Base-by-base conservation (phyloP, 768 basidiomycete genomes). In the Amanita rubescens region DNA sequence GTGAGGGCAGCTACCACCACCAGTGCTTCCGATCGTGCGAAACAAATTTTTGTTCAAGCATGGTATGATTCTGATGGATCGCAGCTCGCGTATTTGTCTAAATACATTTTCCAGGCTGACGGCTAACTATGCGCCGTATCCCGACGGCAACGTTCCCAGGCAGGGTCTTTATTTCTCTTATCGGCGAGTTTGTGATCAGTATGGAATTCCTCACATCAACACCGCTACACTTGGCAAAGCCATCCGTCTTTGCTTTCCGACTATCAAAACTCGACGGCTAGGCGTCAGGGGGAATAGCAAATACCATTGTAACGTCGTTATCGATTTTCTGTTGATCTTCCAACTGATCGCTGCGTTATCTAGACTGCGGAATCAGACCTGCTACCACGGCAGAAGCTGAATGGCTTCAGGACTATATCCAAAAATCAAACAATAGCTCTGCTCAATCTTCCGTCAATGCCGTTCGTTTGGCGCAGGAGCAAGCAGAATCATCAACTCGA, bases 91-190 rank as follows among this genome's bases (percentile, higher is more conserved):
- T 59, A 49, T 55, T 55, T 50, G 38, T 33, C 47, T 9, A 25
- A 59, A 50, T 53, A 19, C 47, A 20, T 53, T 30, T 39, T 54
- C 45, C 55, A 93, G 90, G 90, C 70, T 93, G 55, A 87, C 84
- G 15, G 88, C 87, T 24, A 92, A 92, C 69, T 94, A 93, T 69
- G 87, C 90, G 4, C 87, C 90, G 11, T 92, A 90, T 68, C 88
- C 88, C 39, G 91, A 93, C 69, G 91, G 91, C 33, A 94, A 94
- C 67, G 93, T 94, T 33, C 90, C 93, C 42, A 84, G 93, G 49
- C 93, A 95, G 65, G 93, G 92, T 5, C 81, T 96, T 48, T 96
- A 94, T 70, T 90, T 91, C 65, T 94, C 92, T 32, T 96, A 94
- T 71, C 80, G 87, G 57, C 77, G 90, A 51, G 84, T 94, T 53